These are phyloP conservation scores for Viola odorata DNA, from an alignment of 345 rosid species.

Conservation along the genomic window DNA sequence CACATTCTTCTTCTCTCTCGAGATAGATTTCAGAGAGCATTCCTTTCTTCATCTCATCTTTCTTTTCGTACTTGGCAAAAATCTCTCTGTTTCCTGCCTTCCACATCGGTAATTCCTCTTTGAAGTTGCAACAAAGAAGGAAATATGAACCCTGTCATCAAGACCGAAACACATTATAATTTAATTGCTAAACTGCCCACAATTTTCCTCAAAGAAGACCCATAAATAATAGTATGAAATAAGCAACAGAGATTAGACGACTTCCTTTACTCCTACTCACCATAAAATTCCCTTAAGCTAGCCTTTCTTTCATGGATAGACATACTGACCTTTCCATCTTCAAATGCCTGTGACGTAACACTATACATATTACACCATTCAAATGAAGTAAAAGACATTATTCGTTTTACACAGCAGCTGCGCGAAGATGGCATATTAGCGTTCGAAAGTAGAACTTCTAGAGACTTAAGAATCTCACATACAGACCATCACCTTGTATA, in stretches of 20 bases:
- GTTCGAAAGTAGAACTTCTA: background rate
- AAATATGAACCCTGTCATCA: conserved; percentile 18
- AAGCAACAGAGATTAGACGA: background rate
- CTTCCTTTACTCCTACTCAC: conserved; percentile 29
- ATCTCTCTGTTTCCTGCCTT: conserved; percentile 20
- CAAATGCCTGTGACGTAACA: conserved; percentile 52
- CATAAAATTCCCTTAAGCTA: conserved; percentile 79
- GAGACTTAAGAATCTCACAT: background rate
- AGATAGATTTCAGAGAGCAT: conserved; percentile 14
- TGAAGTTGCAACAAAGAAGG: conserved; percentile 22
- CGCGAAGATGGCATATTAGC: background rate
- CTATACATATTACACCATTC: conserved; percentile 9
- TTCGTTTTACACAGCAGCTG: background rate
- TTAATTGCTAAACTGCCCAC: background rate
- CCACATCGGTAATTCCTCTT: conserved; percentile 22
- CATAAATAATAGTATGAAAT: background rate
- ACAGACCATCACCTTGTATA: conserved; percentile 54
- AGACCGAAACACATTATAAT: background rate
- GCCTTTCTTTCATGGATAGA: conserved; percentile 81
- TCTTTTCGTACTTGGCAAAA: conserved; percentile 14
- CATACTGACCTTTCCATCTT: conserved; percentile 89
- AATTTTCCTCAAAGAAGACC: background rate
- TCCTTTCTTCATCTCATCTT: conserved; percentile 15
- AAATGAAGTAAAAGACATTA: background rate
- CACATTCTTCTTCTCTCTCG: conserved; percentile 28